phyloP scores from a whole-genome alignment of 345 rosid species.

The Sapria himalayana region DNA sequence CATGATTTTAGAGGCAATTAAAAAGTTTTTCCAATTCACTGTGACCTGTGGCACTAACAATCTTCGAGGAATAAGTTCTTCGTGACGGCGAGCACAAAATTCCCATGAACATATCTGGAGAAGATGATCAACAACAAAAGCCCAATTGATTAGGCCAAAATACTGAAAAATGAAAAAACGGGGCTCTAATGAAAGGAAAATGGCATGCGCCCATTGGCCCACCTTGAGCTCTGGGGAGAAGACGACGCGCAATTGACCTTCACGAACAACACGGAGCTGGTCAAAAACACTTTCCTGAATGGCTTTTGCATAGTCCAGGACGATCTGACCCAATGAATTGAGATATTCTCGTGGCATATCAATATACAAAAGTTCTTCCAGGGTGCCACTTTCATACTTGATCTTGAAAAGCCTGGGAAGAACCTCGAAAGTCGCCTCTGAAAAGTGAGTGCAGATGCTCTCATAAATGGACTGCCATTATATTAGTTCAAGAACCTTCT shows the following conservation, averaged over 20 bases:
- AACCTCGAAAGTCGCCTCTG: slow-evolving; percentile 95
- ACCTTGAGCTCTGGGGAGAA: slow-evolving; percentile 95
- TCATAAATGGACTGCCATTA: no score
- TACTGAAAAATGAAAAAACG: not conserved
- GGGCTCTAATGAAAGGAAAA: not conserved
- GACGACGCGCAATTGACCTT: slow-evolving; percentile 85
- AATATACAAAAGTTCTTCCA: slow-evolving; percentile 84
- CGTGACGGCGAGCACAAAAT: slow-evolving; percentile 95
- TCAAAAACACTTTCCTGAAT: slow-evolving; percentile 98
- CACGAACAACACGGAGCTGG: slow-evolving; percentile 97
- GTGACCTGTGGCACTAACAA: slow-evolving; percentile 85
- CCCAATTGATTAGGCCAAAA: not conserved
- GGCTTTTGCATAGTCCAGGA: slow-evolving; percentile 93
- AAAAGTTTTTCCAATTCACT: no score
- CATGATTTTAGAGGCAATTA: no score
- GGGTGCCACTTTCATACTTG: slow-evolving; percentile 92
- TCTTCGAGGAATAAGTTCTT: slow-evolving; percentile 88
- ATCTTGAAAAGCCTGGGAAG: slow-evolving; percentile 97
- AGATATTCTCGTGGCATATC: slow-evolving; percentile 97
- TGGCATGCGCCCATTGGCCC: not conserved
- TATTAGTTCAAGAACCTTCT: no score
- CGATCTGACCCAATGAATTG: slow-evolving; percentile 79
- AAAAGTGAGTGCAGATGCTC: slow-evolving; percentile 9
- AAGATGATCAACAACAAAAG: slow-evolving; percentile 1
- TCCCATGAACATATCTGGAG: slow-evolving; percentile 89